Percentiles rank a stretch among this genome's conserved stretches.
Evolutionary conservation across 208 protist species (phyloP).

Genomic region (Trypanosoma lewisi): DNA sequence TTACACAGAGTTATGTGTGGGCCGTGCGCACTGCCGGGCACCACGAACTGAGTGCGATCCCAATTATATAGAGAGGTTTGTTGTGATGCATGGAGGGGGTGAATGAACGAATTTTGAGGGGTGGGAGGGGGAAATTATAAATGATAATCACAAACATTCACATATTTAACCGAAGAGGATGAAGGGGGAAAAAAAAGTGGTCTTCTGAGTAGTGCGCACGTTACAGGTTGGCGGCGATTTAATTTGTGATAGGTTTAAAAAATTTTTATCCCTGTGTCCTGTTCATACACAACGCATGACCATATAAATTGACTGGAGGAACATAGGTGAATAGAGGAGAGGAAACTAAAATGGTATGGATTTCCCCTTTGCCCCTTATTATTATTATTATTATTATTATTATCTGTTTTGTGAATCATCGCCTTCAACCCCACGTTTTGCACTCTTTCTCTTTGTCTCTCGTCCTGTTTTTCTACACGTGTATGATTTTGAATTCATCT

Average conservation of each 20-base stretch:
- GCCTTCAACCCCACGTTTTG: not conserved
- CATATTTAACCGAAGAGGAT: no score
- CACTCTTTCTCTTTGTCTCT: no score
- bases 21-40: conserved; percentile 50
- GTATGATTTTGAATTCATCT: conserved; percentile 1
- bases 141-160: no score
- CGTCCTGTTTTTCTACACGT: not conserved
- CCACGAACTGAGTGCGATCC: conserved; percentile 19
- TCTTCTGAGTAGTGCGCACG: no score
- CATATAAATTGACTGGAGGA: not conserved
- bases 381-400: conserved; percentile 14
- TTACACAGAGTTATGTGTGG: conserved; percentile 53
- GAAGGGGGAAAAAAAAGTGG: no score
- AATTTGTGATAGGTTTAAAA: no score
- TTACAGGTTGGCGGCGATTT: no score
- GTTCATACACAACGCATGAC: not conserved
- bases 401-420: not conserved
- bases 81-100: not conserved
- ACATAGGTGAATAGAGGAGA: not conserved
- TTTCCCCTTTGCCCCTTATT: not conserved
- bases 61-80: conserved; percentile 25
- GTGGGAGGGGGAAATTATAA: no score
- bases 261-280: not conserved
- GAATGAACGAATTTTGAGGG: not conserved
- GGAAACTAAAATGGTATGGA: not conserved